A percentile compares a stretch with the other conserved stretches of the same genome.
These are phyloP conservation scores for Kwoniella sp. DNA, from an alignment of 768 basidiomycete genomes.

Conservation along the genomic window DNA sequence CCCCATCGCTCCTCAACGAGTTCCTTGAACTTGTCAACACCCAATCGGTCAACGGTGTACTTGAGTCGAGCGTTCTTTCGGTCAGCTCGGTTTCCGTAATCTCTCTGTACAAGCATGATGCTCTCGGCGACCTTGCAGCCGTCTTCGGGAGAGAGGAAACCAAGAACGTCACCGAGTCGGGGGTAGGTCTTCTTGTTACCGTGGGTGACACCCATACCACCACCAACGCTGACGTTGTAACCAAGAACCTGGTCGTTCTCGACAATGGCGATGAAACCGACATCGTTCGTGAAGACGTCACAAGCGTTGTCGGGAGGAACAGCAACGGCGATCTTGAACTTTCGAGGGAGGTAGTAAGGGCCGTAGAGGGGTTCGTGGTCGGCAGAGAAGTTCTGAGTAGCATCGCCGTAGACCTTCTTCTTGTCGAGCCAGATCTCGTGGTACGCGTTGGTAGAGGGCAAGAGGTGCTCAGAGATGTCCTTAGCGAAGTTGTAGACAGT, in stretches of 20 bases:
- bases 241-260: conserved; percentile 75
- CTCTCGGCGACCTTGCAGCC: conserved; percentile 85
- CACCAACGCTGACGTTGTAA: conserved; percentile 91
- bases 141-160: conserved; percentile 88
- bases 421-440: conserved; percentile 99
- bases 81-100: conserved; percentile 91
- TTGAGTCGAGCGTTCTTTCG: conserved; percentile 70
- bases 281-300: conserved; percentile 84
- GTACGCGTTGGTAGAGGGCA: conserved; percentile 89
- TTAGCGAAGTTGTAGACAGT: conserved; percentile 83
- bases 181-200: conserved; percentile 99
- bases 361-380: conserved; percentile 86
- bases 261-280: conserved; percentile 94
- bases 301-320: conserved; percentile 96
- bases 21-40: conserved; percentile 74
- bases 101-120: conserved; percentile 89
- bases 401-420: conserved; percentile 91
- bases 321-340: conserved; percentile 97
- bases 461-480: conserved; percentile 76
- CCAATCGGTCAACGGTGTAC: conserved; percentile 84
- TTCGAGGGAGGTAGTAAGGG: conserved; percentile 89
- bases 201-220: conserved; percentile 99
- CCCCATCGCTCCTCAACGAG: conserved; percentile 89
- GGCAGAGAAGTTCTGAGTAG: conserved; percentile 72
- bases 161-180: conserved; percentile 79